These are phyloP conservation scores for Boletus subcaerulescens DNA, from an alignment of 768 basidiomycete genomes.

Conservation along the genomic window DNA sequence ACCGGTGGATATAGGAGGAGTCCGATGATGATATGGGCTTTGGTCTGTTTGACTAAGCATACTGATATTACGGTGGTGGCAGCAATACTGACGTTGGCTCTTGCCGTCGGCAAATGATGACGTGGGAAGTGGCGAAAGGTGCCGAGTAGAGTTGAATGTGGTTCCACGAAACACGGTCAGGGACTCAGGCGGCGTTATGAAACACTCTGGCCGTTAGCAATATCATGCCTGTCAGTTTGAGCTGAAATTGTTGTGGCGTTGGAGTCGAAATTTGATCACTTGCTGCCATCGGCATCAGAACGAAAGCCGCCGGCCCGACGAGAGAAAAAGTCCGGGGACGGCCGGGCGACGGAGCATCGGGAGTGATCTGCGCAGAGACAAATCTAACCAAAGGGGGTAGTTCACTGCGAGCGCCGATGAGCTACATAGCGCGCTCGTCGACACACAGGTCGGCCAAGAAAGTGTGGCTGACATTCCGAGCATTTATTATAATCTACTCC, in stretches of 20 bases:
- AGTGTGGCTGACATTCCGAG: too few relatives aligned
- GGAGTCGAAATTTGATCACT: conserved; percentile 8
- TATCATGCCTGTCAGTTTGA: too few relatives aligned
- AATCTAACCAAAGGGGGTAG: not conserved
- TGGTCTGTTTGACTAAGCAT: conserved; percentile 88
- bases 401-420: not conserved
- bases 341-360: conserved; percentile 27
- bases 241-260: not conserved
- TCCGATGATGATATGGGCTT: conserved; percentile 99
- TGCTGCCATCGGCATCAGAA: conserved; percentile 27
- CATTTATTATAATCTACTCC: too few relatives aligned
- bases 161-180: not conserved
- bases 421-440: conserved; percentile 8
- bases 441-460: not conserved
- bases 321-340: conserved; percentile 23
- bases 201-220: not conserved
- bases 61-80: conserved; percentile 9
- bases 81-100: not conserved
- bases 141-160: conserved; percentile 11
- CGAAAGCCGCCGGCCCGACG: conserved; percentile 35
- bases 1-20: conserved; percentile 59
- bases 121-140: conserved; percentile 7
- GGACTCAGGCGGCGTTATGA: conserved; percentile 1
- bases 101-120: conserved; percentile 28
- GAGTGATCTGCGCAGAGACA: conserved; percentile 27